Percentiles rank a stretch among this genome's conserved stretches.
Evolutionary conservation across 441 rosid genomes (phyloP).

Genomic region (Arabidopsis hybrid): DNA sequence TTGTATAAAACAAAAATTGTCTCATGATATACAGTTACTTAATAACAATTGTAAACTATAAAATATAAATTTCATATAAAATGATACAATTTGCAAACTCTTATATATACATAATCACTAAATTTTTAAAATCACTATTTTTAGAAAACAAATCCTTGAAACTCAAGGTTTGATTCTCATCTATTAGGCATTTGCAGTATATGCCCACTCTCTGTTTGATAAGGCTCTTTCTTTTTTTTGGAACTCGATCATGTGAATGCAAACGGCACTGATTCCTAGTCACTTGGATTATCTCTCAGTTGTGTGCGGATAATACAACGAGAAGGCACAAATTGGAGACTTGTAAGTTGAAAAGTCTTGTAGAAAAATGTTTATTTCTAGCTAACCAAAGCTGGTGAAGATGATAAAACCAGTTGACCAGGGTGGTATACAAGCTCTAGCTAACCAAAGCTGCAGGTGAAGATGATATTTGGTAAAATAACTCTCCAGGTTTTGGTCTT

Average conservation of each 20-base stretch:
- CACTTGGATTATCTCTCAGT: slow-evolving; percentile 5
- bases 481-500: too few species aligned
- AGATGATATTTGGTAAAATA: too few species aligned
- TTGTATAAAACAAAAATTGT: too few species aligned
- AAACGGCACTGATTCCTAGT: neutral
- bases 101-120: too few species aligned
- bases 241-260: neutral
- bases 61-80: too few species aligned
- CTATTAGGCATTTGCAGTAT: neutral
- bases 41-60: too few species aligned
- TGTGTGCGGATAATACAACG: neutral
- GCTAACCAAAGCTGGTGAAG: neutral
- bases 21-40: too few species aligned
- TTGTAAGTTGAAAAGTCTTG: neutral
- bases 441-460: too few species aligned
- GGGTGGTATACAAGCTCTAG: too few species aligned
- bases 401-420: too few species aligned
- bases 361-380: neutral
- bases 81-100: too few species aligned
- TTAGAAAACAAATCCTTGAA: neutral
- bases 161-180: slow-evolving; percentile 62
- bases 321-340: neutral
- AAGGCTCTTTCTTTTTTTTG: neutral
- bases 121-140: too few species aligned
- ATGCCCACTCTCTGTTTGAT: neutral